A percentile compares a stretch with the other conserved stretches of the same genome.
Evolutionary conservation across 2,329 filamentous ascomycete genomes (phyloP).

Genomic region (Diaporthe nobilis): DNA sequence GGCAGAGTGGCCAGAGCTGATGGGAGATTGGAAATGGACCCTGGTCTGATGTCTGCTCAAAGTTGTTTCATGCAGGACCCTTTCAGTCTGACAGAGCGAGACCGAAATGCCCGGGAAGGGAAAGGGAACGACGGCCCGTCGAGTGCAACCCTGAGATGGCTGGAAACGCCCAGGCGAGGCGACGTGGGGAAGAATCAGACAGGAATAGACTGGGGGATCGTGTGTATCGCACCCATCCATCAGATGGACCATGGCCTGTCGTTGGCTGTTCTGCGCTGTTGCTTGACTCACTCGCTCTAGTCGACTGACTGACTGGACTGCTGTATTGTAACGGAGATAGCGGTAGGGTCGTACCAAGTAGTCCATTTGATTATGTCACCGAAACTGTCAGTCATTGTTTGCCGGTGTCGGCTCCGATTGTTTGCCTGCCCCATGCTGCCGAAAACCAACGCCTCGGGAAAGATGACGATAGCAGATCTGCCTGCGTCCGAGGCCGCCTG

Average conservation of each 20-base stretch:
- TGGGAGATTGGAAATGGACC: not conserved
- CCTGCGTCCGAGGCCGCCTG: constrained; percentile 5
- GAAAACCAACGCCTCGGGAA: not conserved
- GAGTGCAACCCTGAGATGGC: constrained; percentile 24
- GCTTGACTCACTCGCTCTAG: constrained; percentile 1
- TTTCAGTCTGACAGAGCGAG: constrained; percentile 23
- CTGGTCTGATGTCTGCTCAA: constrained; percentile 21
- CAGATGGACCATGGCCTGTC: constrained; percentile 3
- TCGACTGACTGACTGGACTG: not conserved
- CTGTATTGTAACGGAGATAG: not conserved
- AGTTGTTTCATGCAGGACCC: constrained; percentile 25
- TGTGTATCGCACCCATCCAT: constrained; percentile 15
- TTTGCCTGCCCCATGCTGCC: constrained; percentile 10
- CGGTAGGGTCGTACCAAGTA: not conserved
- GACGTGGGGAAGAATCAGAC: constrained; percentile 10
- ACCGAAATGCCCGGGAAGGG: constrained; percentile 25
- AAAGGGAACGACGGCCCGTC: constrained; percentile 26
- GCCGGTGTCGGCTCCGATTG: constrained; percentile 11
- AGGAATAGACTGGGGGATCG: constrained; percentile 5
- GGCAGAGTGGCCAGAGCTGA: constrained; percentile 13
- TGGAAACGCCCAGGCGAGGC: constrained; percentile 11
- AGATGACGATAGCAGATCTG: constrained; percentile 32
- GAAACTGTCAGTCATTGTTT: not conserved
- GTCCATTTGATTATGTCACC: constrained; percentile 16
- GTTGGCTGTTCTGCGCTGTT: not conserved